Evolutionary conservation across 768 basidiomycete species (phyloP), one percentile per base, ranked within the genome.

Genomic region (Podaxis pistillaris): DNA sequence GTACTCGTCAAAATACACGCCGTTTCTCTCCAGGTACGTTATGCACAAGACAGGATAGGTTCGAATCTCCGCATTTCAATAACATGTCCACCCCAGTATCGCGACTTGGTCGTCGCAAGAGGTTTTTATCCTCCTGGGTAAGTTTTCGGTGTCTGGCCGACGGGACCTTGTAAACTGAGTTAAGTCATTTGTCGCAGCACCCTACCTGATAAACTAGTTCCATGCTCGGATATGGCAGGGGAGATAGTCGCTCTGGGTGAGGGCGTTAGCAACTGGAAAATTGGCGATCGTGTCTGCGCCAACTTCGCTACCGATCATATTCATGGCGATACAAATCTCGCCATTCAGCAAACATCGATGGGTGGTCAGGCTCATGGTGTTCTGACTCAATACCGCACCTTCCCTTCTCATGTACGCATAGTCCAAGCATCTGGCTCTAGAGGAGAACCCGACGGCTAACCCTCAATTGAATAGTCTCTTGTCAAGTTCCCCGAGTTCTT

Each of bases 1-100:
- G 85, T 86, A 7, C 75, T 86, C 26, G 79, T 87, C 65, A 83
- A 82, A 66, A 73, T 83, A 6, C 80, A 82, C 59, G 83, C 84
- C 0, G 83, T 84, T n/a, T 86, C 86, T 41, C 72, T 86, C 9
- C 81, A 85, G 72, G 81, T 79, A 54, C 17, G 69, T 47, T 44
- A 41, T 22, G n/a, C 49, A 17, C 41, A 53, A n/a, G 8, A 12
- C 11, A 19, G 37, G 38, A 5, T 2, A 28, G 13, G 30, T 41
- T n/a, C n/a, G 22, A 6, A 58, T 2, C 24, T 12, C 17, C 19
- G n/a, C 19, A 46, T 19, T 7, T 6, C n/a, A 52, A 47, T 22
- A 52, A 44, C 24, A 9, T 30, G 8, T 4, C 1, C 1, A 1
- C 5, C 13, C 7, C 33, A 82, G 79, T 87, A 75, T 66, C 81